Evolutionary conservation across 1,284 basidiomycete species (phyloP), one percentile per base, ranked within the genome.

Genomic region (Xerocomus amazonicus): DNA sequence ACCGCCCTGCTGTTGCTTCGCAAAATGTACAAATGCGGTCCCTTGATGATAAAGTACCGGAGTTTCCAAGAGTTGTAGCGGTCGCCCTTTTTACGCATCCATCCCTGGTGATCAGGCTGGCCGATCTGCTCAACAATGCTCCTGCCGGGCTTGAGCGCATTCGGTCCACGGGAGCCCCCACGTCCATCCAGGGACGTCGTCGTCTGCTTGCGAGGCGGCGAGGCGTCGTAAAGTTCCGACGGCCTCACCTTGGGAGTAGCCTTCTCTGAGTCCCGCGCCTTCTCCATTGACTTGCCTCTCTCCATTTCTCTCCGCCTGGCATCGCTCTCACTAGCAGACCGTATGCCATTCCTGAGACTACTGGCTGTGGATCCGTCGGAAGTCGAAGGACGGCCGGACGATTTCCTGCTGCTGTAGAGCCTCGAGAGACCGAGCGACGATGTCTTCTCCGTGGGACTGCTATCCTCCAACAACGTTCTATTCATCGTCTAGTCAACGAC

Each of bases 21-120:
- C 64, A 97, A 67, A 63, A 86, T 89, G 66, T 98, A 97, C 47
- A 97, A 61, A 72, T 96, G 87, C 1, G 85, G 78, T 0, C 92
- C 96, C 70, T 97, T 97, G 63, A 99, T 81, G n/a, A 97, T 84
- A 59, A 97, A 91, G 72, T 91, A 99, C 42, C 96, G 77, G 59
- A 80, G 68, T 73, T 97, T 98, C 97, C 96, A 99, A 13, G 80
- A 79, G 62, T 92, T 93, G 71, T 97, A 98, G 52, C 87, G 77
- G 48, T 97, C 96, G 16, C 92, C 91, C 71, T 87, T 92, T 79
- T 99, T 99, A 67, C 90, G 81, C 84, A 99, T 88, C 88, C 92
- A 98, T 9, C 97, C 94, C 23, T 79, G 75, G 66, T 90, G 84
- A 70, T 97, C 94, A 13, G 92, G 84, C 36, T 79, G 80, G 13